Conservation (phyloP, 108 stramenopile genomes). For the Nitzschia palea region DNA sequence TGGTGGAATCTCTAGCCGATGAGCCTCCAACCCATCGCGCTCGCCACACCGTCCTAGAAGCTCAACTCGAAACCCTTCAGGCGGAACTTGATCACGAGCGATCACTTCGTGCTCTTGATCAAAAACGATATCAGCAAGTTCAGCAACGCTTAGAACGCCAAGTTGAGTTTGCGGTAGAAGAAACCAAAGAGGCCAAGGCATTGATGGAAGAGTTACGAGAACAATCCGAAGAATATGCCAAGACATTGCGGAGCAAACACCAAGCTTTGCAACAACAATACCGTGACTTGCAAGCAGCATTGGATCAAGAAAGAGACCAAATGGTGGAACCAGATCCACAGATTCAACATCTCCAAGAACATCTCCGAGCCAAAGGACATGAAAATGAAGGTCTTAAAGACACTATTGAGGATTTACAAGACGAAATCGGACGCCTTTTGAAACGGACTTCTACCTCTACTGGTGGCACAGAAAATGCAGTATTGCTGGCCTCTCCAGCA, state of each 20-base stretch:
- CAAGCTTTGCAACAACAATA: conserved; percentile 30
- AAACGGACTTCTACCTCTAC: not conserved
- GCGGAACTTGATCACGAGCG: conserved; percentile 75
- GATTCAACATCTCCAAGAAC: conserved; percentile 29
- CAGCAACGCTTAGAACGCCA: conserved; percentile 64
- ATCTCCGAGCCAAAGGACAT: conserved; percentile 10
- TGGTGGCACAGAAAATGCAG: not conserved
- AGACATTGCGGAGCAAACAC: conserved; percentile 37
- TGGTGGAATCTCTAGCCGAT: not conserved
- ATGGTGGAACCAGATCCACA: conserved; percentile 32
- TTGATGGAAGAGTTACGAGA: conserved; percentile 53
- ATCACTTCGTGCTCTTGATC: conserved; percentile 62
- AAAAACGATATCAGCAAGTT: conserved; percentile 42
- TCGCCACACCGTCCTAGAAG: conserved; percentile 18
- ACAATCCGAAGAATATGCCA: conserved; percentile 40
- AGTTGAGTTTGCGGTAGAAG: conserved; percentile 65
- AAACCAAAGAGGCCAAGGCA: conserved; percentile 52
- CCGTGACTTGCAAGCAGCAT: conserved; percentile 31
- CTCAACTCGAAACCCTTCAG: conserved; percentile 59
- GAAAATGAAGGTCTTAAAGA: conserved; percentile 20
- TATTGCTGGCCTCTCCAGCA: conserved; percentile 16
- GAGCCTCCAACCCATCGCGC: conserved; percentile 3
- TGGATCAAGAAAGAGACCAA: conserved; percentile 35
- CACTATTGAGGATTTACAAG: not conserved
- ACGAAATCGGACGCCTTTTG: not conserved